Percentiles rank a stretch among this genome's conserved stretches.
Evolutionary conservation across 202 grass and related monocot genomes (phyloP).

Genomic region (Eragrostis tef): DNA sequence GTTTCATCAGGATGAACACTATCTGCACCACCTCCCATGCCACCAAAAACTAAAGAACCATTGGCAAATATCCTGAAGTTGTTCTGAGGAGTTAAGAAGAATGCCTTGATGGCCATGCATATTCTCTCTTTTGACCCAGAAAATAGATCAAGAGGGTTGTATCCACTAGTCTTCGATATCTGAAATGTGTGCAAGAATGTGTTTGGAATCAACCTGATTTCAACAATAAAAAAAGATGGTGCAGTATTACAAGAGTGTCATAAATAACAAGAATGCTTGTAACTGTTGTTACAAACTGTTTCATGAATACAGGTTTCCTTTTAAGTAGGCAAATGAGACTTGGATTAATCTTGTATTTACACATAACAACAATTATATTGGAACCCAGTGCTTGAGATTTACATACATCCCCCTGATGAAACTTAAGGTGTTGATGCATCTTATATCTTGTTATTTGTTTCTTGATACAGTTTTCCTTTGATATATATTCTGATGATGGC

Average conservation of each 20-base stretch:
- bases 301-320: slow-evolving; percentile 18
- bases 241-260: slow-evolving; percentile 34
- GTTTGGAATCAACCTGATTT: slow-evolving; percentile 47
- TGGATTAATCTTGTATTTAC: slow-evolving; percentile 27
- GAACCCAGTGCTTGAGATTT: neutral
- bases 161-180: slow-evolving; percentile 73
- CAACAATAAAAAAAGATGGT: slow-evolving; percentile 31
- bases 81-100: slow-evolving; percentile 83
- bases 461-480: slow-evolving; percentile 74
- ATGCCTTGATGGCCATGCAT: slow-evolving; percentile 61
- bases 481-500: slow-evolving; percentile 90
- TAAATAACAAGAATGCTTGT: slow-evolving; percentile 30
- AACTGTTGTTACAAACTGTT: neutral
- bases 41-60: slow-evolving; percentile 79
- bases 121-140: slow-evolving; percentile 90
- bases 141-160: slow-evolving; percentile 90
- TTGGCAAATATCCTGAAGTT: slow-evolving; percentile 89
- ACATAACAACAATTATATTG: neutral
- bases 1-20: slow-evolving; percentile 53
- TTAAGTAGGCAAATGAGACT: slow-evolving; percentile 10
- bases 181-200: slow-evolving; percentile 61
- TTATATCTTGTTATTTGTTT: slow-evolving; percentile 83
- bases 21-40: slow-evolving; percentile 68
- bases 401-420: slow-evolving; percentile 75
- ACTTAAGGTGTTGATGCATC: slow-evolving; percentile 94